Evolutionary conservation across 768 basidiomycete genomes (phyloP).

Genomic region (Dendrothele bispora): DNA sequence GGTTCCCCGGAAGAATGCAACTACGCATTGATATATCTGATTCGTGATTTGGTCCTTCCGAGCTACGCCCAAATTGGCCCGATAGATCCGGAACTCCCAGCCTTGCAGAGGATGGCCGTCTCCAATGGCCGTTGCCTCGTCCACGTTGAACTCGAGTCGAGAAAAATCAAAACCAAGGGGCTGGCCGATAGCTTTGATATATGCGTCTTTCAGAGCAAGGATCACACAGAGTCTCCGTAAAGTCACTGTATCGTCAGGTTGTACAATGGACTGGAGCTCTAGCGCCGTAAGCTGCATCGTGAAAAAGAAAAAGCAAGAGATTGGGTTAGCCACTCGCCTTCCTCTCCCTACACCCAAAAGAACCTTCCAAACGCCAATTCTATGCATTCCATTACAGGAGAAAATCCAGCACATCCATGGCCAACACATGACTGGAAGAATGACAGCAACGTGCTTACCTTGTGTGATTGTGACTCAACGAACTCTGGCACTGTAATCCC

Average conservation of each 20-base stretch:
- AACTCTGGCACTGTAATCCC: slow-evolving; percentile 62
- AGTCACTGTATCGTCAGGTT: slow-evolving; percentile 58
- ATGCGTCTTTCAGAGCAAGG: slow-evolving; percentile 77
- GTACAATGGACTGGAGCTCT: slow-evolving; percentile 53
- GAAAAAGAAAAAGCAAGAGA: too few relatives aligned
- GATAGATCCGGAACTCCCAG: slow-evolving; percentile 87
- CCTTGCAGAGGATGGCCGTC: slow-evolving; percentile 71
- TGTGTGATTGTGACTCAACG: slow-evolving; percentile 72
- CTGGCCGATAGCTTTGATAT: slow-evolving; percentile 83
- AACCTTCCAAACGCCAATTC: too few relatives aligned
- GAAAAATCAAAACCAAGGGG: slow-evolving; percentile 79
- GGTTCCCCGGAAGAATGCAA: slow-evolving; percentile 73
- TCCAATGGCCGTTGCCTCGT: slow-evolving; percentile 54
- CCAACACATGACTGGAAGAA: slow-evolving; percentile 1
- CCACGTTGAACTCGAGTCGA: slow-evolving; percentile 78
- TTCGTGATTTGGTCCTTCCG: slow-evolving; percentile 54
- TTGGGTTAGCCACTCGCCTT: too few relatives aligned
- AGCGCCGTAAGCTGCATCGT: slow-evolving; percentile 23
- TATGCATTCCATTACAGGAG: too few relatives aligned
- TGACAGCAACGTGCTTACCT: slow-evolving; percentile 49
- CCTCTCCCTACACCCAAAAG: too few relatives aligned
- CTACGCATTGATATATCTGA: slow-evolving; percentile 75
- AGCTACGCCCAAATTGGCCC: slow-evolving; percentile 68
- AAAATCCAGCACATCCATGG: not conserved
- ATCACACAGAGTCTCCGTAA: slow-evolving; percentile 77